A percentile compares a stretch with the other conserved stretches of the same genome.
Evolutionary conservation across 768 basidiomycete genomes (phyloP).

Genomic region (Udeniomyces megalosporus): DNA sequence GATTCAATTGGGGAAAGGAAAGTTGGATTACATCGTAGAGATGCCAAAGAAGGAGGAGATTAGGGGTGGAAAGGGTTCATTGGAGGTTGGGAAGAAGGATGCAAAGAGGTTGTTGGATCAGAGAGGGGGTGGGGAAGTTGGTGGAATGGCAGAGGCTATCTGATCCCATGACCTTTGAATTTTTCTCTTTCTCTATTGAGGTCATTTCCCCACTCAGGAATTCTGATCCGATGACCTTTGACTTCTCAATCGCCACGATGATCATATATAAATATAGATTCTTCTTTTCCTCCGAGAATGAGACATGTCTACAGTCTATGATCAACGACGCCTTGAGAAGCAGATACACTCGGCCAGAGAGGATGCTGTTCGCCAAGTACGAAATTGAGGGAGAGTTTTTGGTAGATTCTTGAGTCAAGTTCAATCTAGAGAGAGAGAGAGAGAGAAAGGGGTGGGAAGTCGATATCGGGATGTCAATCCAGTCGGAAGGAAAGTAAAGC

Average conservation of each 20-base stretch:
- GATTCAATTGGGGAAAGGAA: background rate
- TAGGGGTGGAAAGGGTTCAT: too few relatives aligned
- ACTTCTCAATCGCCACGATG: too few relatives aligned
- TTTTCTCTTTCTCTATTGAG: background rate
- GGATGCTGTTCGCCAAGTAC: conserved; percentile 68
- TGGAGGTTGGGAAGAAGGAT: background rate
- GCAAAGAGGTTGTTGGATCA: background rate
- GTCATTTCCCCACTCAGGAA: too few relatives aligned
- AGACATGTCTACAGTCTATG: too few relatives aligned
- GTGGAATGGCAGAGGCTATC: too few relatives aligned
- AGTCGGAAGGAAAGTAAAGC: conserved; percentile 17
- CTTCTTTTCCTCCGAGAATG: conserved; percentile 4
- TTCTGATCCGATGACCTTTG: too few relatives aligned
- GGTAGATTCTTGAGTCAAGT: conserved; percentile 31
- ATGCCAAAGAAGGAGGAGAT: background rate
- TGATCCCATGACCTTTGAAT: too few relatives aligned
- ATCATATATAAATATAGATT: too few relatives aligned
- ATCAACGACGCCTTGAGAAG: background rate
- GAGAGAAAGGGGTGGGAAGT: background rate
- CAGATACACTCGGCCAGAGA: conserved; percentile 38
- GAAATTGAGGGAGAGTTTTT: conserved; percentile 43
- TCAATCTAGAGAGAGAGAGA: conserved; percentile 40
- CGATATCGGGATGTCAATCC: background rate
- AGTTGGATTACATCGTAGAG: background rate
- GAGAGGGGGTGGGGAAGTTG: background rate